Base-by-base conservation (phyloP, 495 filamentous ascomycete species). In the Astrothelium macrocarpum region DNA sequence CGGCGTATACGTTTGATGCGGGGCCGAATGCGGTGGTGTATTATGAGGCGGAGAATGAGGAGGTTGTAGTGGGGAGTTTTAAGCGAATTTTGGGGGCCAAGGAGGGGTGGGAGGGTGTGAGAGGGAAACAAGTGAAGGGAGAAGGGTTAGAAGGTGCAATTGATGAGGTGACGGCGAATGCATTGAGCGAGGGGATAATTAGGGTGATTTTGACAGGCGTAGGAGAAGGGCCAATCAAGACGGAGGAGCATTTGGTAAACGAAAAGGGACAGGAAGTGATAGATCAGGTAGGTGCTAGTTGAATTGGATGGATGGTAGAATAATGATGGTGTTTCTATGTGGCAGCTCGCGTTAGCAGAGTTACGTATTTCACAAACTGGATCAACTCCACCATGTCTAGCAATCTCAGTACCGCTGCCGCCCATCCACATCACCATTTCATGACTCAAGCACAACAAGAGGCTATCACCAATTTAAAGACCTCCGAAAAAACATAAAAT, bases 1-100 rank as follows among this genome's bases (percentile, higher is more conserved):
- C 88, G 11, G 93, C 94, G 23, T 99, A 99, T 74, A 99, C 94
- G 0, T 99, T 96, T 71, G 94, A 99, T 75, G 94, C 94, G 1
- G 94, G 94, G 53, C 95, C 94, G 66, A 99, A 99, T 73, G 89
- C 90, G 32, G 94, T 99, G 32, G 85, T 99, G 49, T 99, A 97
- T 76, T 97, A 91, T 66, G 82, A 89, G 32, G 88, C 90, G 75
- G 78, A 89, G 80, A 82, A 92, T 68, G 82, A 85, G 59, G 81
- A 77, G 28, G 72, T 81, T 4, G 87, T 98, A 32, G 72, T 87
- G 0, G 91, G 89, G 3, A 82, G 83, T 1, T 86, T 97, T 73
- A 85, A 85, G 73, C 68, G 66, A 32, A 67, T 79, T 9, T 70
- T 88, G 20, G 76, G 76, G 2, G 67, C 65, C 46, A 71, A 66